phyloP scores from a whole-genome alignment of 805 yeast species.

The Yarrowia yakushimensis region DNA sequence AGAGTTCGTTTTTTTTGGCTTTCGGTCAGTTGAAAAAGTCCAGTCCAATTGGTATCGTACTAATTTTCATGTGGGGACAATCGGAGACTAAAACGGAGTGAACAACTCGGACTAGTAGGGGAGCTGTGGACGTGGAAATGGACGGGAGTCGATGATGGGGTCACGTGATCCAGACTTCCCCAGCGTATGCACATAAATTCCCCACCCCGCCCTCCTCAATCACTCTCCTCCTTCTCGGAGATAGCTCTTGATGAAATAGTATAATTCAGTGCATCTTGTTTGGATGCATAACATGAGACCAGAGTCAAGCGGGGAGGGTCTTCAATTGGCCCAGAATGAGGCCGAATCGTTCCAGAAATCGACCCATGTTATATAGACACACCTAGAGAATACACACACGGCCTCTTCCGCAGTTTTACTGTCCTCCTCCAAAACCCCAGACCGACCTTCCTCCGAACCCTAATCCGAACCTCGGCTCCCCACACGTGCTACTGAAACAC shows the following conservation, averaged over 20 bases:
- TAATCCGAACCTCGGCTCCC: conserved; percentile 25
- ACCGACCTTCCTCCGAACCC: conserved; percentile 1
- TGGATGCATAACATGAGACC: conserved; percentile 2
- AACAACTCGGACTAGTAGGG: too few relatives aligned
- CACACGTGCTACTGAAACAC: conserved; percentile 14
- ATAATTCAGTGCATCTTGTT: background rate
- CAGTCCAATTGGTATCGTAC: too few relatives aligned
- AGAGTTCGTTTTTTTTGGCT: background rate
- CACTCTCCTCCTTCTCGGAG: background rate
- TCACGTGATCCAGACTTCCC: too few relatives aligned
- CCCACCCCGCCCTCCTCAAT: too few relatives aligned
- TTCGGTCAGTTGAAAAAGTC: background rate
- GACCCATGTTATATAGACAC: too few relatives aligned
- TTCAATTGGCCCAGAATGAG: too few relatives aligned
- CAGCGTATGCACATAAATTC: too few relatives aligned
- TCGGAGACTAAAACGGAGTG: too few relatives aligned
- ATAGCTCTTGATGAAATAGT: background rate
- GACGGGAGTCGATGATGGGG: too few relatives aligned
- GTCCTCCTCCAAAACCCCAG: background rate
- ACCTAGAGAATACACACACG: too few relatives aligned
- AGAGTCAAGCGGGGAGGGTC: background rate
- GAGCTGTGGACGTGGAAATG: too few relatives aligned
- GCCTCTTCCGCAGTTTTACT: background rate
- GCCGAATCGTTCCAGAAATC: too few relatives aligned
- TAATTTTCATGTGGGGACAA: conserved; percentile 21